Base-by-base conservation (phyloP, 352 stramenopile species). In the Phytopythium kandeliae region DNA sequence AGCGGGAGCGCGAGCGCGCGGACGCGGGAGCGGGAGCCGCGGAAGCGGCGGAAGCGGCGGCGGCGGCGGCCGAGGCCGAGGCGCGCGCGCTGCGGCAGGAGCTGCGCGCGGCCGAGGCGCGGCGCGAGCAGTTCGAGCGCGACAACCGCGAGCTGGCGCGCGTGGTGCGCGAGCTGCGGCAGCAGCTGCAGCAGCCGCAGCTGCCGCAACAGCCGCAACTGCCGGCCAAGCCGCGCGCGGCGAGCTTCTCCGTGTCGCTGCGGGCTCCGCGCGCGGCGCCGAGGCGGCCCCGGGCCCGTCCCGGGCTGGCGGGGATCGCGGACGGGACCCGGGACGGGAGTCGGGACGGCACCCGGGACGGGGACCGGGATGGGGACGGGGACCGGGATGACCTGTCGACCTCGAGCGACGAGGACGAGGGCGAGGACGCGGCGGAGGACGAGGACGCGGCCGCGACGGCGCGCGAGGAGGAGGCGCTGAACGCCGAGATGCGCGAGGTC, bases 121-220 rank as follows among this genome's bases (percentile, higher is more conserved):
- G 52, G 12, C 66, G 67, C 10, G 56, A 63, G 24, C 62, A 73
- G 30, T 67, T 85, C 33, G 68, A 89, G 55, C 38, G 49, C 7
- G 78, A 89, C 46, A 86, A 89, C 57, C 60, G 57, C 11, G 74
- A 82, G 28, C 67, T 89, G 0, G 55, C 52, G 28, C 57, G 59
- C 16, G 74, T 80, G 21, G 63, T 86, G 6, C 57, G 67, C 1
- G 74, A 85, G 9, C 25, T 21, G 35, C 35, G 15, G 31, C 4
- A 16, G 31, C 31, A 13, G 4, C 7, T 11, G 31, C 31, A 11
- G 31, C 31, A 35, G 31, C 68, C 35, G 21, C 71, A 55, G 40
- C 58, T 26, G 59, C 52, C 53, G 59, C 36, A 45, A 25, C 19
- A 63, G 26, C 44, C 8, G 28, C 28, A 4, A 9, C 28, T 9